Percentiles rank a stretch among this genome's conserved stretches.
These are phyloP conservation scores for Daldinia loculata DNA, from an alignment of 495 filamentous ascomycete species.

Conservation along the genomic window DNA sequence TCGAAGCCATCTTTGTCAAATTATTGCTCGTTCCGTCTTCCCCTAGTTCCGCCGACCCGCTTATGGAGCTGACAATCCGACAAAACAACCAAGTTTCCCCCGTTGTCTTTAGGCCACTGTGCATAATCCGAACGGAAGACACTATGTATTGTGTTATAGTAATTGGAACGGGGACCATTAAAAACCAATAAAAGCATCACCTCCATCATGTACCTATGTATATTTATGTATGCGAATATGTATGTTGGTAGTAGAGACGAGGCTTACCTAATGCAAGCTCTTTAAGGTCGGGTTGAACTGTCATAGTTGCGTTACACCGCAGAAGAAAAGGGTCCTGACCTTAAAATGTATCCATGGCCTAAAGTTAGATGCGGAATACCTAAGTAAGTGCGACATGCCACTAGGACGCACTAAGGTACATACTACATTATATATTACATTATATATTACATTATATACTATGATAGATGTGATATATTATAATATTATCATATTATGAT, in stretches of 20 bases:
- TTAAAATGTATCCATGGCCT: constrained; percentile 19
- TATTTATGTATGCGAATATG: constrained; percentile 5
- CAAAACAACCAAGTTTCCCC: constrained; percentile 17
- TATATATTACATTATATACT: background rate
- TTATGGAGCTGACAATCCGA: constrained; percentile 38
- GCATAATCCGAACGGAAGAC: constrained; percentile 26
- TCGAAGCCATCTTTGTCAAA: constrained; percentile 32
- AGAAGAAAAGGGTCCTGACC: constrained; percentile 28
- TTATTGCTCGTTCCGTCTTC: constrained; percentile 43
- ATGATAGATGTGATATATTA: background rate
- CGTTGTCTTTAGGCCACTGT: constrained; percentile 39
- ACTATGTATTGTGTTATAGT: constrained; percentile 25
- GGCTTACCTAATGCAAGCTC: constrained; percentile 30
- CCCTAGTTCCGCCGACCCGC: constrained; percentile 43
- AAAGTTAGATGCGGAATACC: constrained; percentile 11
- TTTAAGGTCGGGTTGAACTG: constrained; percentile 29
- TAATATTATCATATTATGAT: too few relatives aligned
- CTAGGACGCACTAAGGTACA: background rate
- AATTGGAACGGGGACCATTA: constrained; percentile 9
- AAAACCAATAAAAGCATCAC: constrained; percentile 10
- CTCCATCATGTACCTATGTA: background rate
- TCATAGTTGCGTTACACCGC: constrained; percentile 34
- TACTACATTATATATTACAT: background rate
- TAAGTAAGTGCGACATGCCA: constrained; percentile 1
- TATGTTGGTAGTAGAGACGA: constrained; percentile 10